Evolutionary conservation across 768 basidiomycete species (phyloP).

Genomic region (Pleurotus djamor): DNA sequence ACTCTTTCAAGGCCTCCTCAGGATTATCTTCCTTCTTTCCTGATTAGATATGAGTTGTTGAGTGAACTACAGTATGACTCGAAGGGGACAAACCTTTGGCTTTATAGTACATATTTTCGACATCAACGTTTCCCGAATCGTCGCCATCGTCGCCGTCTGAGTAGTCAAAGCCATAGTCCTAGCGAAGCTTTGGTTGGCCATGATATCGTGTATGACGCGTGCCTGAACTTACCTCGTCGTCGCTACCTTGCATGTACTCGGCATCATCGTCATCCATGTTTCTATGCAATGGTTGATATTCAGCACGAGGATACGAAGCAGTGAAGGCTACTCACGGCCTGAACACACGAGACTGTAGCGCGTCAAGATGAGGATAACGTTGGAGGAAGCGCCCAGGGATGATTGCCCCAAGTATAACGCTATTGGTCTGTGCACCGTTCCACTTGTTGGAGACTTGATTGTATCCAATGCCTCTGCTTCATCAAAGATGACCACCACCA

Average conservation of each 20-base stretch:
- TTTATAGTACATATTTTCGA: conserved; percentile 98
- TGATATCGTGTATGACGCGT: neutral
- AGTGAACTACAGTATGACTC: conserved; percentile 5
- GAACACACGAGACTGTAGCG: neutral
- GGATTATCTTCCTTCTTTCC: conserved; percentile 94
- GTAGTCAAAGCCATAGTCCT: conserved; percentile 98
- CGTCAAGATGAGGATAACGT: neutral
- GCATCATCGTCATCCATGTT: conserved; percentile 92
- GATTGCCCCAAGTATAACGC: neutral
- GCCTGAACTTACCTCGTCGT: conserved; percentile 65
- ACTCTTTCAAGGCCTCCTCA: conserved; percentile 88
- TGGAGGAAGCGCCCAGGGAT: neutral
- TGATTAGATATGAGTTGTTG: conserved; percentile 24
- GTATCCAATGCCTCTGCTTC: neutral
- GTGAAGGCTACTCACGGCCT: neutral
- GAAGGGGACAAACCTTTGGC: conserved; percentile 75
- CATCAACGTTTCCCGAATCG: conserved; percentile 78
- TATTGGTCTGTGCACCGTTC: neutral
- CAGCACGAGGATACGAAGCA: neutral
- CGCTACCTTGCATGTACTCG: conserved; percentile 89
- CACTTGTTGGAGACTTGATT: neutral
- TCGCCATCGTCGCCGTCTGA: conserved; percentile 87
- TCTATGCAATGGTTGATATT: conserved; percentile 2
- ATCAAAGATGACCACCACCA: neutral
- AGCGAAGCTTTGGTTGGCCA: conserved; percentile 11